Percentiles rank a stretch among this genome's conserved stretches.
Evolutionary conservation across 1,284 basidiomycete genomes (phyloP).

Genomic region (Leccinum fallax): DNA sequence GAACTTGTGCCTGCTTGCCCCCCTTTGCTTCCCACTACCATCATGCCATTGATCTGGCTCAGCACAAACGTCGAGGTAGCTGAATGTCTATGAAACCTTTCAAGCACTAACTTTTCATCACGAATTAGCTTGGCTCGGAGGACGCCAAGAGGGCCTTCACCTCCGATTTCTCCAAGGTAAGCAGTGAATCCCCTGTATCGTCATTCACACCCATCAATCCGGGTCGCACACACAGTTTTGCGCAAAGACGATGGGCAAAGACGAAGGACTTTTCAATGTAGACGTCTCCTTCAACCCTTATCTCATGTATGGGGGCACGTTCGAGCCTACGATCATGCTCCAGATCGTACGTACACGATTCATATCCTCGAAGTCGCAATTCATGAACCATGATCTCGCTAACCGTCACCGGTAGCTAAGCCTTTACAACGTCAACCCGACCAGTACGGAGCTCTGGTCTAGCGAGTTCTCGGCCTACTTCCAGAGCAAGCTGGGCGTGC

Average conservation of each 20-base stretch:
- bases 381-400: background rate
- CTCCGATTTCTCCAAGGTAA: background rate
- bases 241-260: slow-evolving; percentile 48
- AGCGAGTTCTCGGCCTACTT: slow-evolving; percentile 57
- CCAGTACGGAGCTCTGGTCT: slow-evolving; percentile 54
- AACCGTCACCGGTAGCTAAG: slow-evolving; percentile 43
- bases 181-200: background rate
- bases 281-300: slow-evolving; percentile 57
- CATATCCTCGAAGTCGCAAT: background rate
- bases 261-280: slow-evolving; percentile 53
- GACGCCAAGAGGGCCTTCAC: background rate
- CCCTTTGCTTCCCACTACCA: background rate
- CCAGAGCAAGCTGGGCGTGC: slow-evolving; percentile 50
- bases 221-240: slow-evolving; percentile 39
- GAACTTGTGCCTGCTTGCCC: background rate
- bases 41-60: slow-evolving; percentile 1
- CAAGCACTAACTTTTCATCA: background rate
- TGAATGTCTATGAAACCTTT: background rate
- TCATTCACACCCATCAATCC: background rate
- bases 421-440: slow-evolving; percentile 55
- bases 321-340: slow-evolving; percentile 64
- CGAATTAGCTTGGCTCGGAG: background rate
- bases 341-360: slow-evolving; percentile 47
- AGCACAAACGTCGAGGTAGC: slow-evolving; percentile 1
- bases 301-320: slow-evolving; percentile 58